Base-by-base conservation (phyloP, 306 rosid genomes). In the Psophocarpus tetragonolobus region DNA sequence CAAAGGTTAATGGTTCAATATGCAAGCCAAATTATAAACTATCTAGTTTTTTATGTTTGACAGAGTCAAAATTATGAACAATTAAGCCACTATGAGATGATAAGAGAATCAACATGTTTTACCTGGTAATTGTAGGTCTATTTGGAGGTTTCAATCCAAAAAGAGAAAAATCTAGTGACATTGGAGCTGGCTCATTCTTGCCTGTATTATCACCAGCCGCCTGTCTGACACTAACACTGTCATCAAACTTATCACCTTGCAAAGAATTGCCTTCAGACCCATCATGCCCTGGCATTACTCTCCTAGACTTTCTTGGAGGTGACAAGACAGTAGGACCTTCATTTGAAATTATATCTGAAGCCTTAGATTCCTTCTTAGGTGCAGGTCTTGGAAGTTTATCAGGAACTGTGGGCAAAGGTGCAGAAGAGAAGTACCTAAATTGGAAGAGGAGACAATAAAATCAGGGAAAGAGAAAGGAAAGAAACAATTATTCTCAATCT, bases 91-190 rank as follows among this genome's bases (percentile, higher is more conserved):
- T 64, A 60, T 32, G 76, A 81, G 73, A 67, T 26, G 50, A 56
- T 18, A 30, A 13, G 48, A 71, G 30, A 51, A 21, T 20, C 56
- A 64, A 65, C 24, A 39, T 61, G 39, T 4, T 54, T 83, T 83
- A 95, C 99, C 99, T 95, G 87, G 87, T 92, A 75, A 95, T 91
- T 30, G 97, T 95, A 75, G 99, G 99, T 79, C 97, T 91, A 84
- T 88, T 91, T 50, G 97, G 95, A 84, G 99, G 94, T 65, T 92
- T 89, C 51, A 90, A 83, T 47, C 90, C 97, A 88, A 92, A 95
- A 71, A 92, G 58, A 68, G 99, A 95, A 85, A 95, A 95, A 86
- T 95, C 97, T 18, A 95, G 82, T 1, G 99, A 92, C 90, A 88
- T 87, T 18, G 97, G 87, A 11, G 85, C 87, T 1, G 79, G 79